Evolutionary conservation across 352 stramenopile genomes (phyloP).

Genomic region (Phytophthora europaea): DNA sequence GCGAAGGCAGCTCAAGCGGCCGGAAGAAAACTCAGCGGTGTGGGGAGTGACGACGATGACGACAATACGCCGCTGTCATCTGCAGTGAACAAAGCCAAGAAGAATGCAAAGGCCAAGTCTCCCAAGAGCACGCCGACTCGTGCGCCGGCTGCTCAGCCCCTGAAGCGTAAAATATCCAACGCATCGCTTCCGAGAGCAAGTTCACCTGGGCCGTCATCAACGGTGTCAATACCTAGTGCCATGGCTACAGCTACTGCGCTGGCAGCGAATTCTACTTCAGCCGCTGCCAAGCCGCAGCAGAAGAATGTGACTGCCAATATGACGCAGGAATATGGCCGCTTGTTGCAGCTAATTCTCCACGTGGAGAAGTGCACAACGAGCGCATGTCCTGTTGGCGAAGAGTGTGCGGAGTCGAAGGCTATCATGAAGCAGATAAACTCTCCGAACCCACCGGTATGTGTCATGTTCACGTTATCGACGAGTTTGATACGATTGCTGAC

Average conservation of each 20-base stretch:
- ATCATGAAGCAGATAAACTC: slow-evolving; percentile 82
- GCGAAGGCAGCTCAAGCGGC: slow-evolving; percentile 34
- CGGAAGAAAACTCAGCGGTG: slow-evolving; percentile 21
- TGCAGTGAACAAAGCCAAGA: slow-evolving; percentile 74
- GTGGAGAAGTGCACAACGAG: slow-evolving; percentile 82
- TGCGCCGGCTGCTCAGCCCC: slow-evolving; percentile 1
- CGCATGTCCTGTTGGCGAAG: slow-evolving; percentile 71
- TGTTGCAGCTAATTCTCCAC: slow-evolving; percentile 89
- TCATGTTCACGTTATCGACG: not conserved
- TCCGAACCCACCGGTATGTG: slow-evolving; percentile 65
- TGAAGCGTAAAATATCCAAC: slow-evolving; percentile 40
- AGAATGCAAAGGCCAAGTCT: slow-evolving; percentile 68
- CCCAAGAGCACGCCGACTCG: slow-evolving; percentile 55
- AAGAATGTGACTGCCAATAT: slow-evolving; percentile 70
- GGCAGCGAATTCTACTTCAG: slow-evolving; percentile 3
- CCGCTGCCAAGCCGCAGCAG: slow-evolving; percentile 41
- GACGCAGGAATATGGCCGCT: slow-evolving; percentile 84
- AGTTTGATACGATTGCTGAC: slow-evolving; percentile 1
- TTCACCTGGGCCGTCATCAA: slow-evolving; percentile 32
- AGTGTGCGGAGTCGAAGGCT: slow-evolving; percentile 80
- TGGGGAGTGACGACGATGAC: slow-evolving; percentile 68
- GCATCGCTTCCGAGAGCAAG: slow-evolving; percentile 28
- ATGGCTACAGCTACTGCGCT: slow-evolving; percentile 5
- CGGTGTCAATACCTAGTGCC: slow-evolving; percentile 17
- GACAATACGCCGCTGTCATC: slow-evolving; percentile 82